phyloP scores from a whole-genome alignment of 2,329 filamentous ascomycete species.

The Colletotrichum cordylinicola region DNA sequence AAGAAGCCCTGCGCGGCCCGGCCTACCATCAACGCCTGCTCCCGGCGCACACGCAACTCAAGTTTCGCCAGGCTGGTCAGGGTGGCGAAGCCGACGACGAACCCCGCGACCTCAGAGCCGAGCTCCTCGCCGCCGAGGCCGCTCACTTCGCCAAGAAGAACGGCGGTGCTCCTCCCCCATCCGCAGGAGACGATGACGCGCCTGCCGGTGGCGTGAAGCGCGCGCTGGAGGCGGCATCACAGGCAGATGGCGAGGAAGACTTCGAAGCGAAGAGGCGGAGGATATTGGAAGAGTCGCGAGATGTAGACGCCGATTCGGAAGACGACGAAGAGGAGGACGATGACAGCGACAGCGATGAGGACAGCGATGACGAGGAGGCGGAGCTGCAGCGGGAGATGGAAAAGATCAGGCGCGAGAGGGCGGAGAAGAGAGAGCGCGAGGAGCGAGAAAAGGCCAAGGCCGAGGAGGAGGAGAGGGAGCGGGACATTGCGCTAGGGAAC shows the following conservation, averaged over 20 bases:
- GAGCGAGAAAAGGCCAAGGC: conserved; percentile 64
- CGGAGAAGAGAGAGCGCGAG: conserved; percentile 75
- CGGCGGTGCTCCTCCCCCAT: conserved; percentile 56
- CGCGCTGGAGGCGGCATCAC: conserved; percentile 59
- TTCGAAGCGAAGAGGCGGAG: conserved; percentile 82
- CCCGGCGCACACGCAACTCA: conserved; percentile 91
- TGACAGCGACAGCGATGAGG: conserved; percentile 62
- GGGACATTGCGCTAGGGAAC: conserved; percentile 90
- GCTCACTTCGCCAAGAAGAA: conserved; percentile 87
- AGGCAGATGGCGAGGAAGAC: conserved; percentile 63
- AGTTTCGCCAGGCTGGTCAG: conserved; percentile 86
- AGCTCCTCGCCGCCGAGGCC: conserved; percentile 88
- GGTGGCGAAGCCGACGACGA: conserved; percentile 78
- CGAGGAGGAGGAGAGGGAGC: conserved; percentile 84
- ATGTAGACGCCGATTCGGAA: conserved; percentile 82
- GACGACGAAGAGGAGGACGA: conserved; percentile 62
- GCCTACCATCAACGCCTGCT: conserved; percentile 97
- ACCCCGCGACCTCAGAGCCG: conserved; percentile 81
- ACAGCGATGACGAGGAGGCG: conserved; percentile 83
- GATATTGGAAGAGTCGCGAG: conserved; percentile 85
- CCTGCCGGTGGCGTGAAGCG: conserved; percentile 62
- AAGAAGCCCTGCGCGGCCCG: conserved; percentile 90
- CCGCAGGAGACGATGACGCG: conserved; percentile 48
- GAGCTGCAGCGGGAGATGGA: conserved; percentile 92
- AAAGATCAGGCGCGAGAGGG: conserved; percentile 88